Percentiles rank a stretch among this genome's conserved stretches.
Conservation (phyloP, 2,329 filamentous ascomycete genomes). For the Grosmannia serpens region DNA sequence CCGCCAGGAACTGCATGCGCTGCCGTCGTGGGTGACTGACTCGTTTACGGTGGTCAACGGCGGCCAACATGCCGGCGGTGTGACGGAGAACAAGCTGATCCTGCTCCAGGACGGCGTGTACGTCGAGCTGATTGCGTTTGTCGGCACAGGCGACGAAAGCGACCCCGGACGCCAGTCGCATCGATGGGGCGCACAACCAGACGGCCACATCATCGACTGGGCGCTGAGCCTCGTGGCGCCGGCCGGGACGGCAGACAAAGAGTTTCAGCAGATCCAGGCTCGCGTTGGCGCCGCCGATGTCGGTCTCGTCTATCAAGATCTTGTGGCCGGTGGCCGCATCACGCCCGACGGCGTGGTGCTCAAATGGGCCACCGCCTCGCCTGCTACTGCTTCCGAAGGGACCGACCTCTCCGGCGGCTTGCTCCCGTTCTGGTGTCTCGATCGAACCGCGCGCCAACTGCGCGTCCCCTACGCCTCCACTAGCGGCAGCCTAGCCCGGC, state of each 20-base stretch:
- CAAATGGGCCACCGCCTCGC: conserved; percentile 43
- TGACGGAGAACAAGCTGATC: conserved; percentile 51
- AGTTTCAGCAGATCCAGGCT: conserved; percentile 26
- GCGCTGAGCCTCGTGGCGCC: conserved; percentile 34
- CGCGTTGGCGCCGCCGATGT: conserved; percentile 20
- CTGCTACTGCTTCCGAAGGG: conserved; percentile 14
- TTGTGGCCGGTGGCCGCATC: conserved; percentile 39
- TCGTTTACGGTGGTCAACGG: conserved; percentile 49
- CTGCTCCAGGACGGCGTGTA: conserved; percentile 53
- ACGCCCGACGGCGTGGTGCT: conserved; percentile 43
- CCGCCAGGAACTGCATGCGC: conserved; percentile 29
- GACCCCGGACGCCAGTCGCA: conserved; percentile 28
- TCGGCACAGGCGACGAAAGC: conserved; percentile 27
- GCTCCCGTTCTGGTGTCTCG: conserved; percentile 56
- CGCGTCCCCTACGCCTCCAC: conserved; percentile 36
- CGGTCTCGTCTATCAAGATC: conserved; percentile 33
- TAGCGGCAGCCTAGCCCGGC: conserved; percentile 22
- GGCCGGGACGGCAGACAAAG: conserved; percentile 11
- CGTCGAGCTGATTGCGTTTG: conserved; percentile 55
- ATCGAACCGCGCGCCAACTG: conserved; percentile 43
- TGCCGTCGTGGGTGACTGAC: conserved; percentile 38
- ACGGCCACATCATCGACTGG: conserved; percentile 47
- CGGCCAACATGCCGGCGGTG: conserved; percentile 48
- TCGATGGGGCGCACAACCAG: conserved; percentile 43
- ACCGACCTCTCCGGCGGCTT: conserved; percentile 28